Evolutionary conservation across 1,139 yeast species (phyloP), one percentile per base, ranked within the genome.

Genomic region (Suhomyces terraborum): DNA sequence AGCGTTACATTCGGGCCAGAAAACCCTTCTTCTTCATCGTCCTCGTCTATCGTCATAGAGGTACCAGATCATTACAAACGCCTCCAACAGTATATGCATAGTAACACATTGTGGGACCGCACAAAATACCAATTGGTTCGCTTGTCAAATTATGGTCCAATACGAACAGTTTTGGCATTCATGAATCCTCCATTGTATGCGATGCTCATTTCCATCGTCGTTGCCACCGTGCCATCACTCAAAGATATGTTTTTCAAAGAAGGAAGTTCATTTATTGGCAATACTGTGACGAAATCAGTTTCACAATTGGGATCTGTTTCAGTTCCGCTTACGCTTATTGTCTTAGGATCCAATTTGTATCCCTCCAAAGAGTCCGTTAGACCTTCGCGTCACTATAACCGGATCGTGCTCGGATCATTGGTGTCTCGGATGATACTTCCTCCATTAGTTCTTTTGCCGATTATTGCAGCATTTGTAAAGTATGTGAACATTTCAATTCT

Each of bases 111-210:
- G 16, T 8, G 21, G 19, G 29, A 30, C 24, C 14, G 40, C 17
- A 28, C 28, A 30, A 32, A 25, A 22, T 33, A 26, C 12, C 12
- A 10, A 12, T 35, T 40, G 37, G 16, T n/a, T 26, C 24, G 32
- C 8, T 20, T 46, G 13, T 20, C 29, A 12, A 29, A 32, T 6
- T 33, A 35, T n/a, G 32, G 38, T 9, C 30, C 48, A 2, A 49
- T 63, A 8, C 45, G 44, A 17, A 52, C 51, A 12, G 56, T 79
- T 37, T 50, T 73, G 41, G 55, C 61, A 25, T 81, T 81, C 54
- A 88, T 93, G 95, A 93, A 93, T 62, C 97, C 98, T 8, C 98
- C 98, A 8, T 70, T 93, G 48, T 93, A 89, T 74, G 84, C 98
- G 9, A 93, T 93, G 98, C 62, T 88, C 19, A 64, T 84, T 1